Conservation (phyloP, 2,329 filamentous ascomycete genomes). For the Penicillium hordei region DNA sequence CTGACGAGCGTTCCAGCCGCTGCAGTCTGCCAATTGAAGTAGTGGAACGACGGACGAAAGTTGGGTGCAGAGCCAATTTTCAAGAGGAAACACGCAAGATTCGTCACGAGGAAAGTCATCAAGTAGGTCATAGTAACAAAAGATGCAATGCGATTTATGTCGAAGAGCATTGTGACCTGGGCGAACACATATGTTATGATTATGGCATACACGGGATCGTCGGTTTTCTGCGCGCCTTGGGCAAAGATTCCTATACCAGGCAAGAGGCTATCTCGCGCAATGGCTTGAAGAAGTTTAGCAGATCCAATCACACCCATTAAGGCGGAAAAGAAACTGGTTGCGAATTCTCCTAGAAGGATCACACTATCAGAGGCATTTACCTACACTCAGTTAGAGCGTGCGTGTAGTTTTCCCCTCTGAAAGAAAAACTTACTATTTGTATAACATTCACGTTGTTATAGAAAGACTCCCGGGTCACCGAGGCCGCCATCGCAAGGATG, state of each 20-base stretch:
- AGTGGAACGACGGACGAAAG: constrained; percentile 83
- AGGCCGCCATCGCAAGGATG: constrained; percentile 74
- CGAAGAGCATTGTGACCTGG: constrained; percentile 75
- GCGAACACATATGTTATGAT: constrained; percentile 72
- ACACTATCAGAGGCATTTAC: constrained; percentile 73
- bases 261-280: constrained; percentile 74
- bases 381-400: constrained; percentile 31
- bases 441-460: constrained; percentile 76
- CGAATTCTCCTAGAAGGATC: constrained; percentile 78
- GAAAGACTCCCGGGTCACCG: constrained; percentile 71
- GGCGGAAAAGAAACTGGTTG: constrained; percentile 79
- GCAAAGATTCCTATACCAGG: constrained; percentile 74
- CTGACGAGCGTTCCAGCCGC: constrained; percentile 72
- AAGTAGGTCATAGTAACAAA: constrained; percentile 90
- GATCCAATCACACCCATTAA: constrained; percentile 85
- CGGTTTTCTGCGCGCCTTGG: constrained; percentile 67
- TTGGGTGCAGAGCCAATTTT: constrained; percentile 87
- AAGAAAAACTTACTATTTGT: constrained; percentile 56
- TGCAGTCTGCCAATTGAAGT: constrained; percentile 84
- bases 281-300: constrained; percentile 79
- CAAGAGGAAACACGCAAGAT: constrained; percentile 80
- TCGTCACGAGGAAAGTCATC: constrained; percentile 89
- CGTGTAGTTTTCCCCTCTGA: background rate
- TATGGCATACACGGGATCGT: constrained; percentile 76
- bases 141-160: constrained; percentile 85